These are phyloP conservation scores for Stentor roeselii DNA, from an alignment of 73 alveolate species.

Conservation along the genomic window DNA sequence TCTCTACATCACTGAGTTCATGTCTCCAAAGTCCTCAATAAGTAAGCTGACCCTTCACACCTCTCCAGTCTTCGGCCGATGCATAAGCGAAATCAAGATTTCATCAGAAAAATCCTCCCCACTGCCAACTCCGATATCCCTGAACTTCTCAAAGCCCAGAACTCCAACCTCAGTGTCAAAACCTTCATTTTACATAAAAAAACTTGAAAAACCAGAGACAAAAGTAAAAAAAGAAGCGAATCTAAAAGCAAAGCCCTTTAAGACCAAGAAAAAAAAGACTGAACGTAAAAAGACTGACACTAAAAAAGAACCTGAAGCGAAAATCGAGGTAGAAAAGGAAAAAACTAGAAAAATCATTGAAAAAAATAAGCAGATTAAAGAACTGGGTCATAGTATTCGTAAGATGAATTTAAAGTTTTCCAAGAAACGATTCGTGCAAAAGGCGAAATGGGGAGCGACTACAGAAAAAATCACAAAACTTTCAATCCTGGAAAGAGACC, in stretches of 20 bases:
- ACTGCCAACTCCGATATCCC: background rate
- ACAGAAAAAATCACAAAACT: too few species aligned
- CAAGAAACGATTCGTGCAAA: background rate
- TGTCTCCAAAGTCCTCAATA: background rate
- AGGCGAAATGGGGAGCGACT: background rate
- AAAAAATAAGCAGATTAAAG: too few species aligned
- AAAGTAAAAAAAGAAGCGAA: background rate
- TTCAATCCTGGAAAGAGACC: background rate
- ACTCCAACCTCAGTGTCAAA: background rate
- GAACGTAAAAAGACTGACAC: background rate
- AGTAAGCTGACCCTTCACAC: background rate
- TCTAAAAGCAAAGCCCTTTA: background rate
- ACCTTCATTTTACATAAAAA: background rate
- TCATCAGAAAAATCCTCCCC: constrained; percentile 3
- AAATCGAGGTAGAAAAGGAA: background rate
- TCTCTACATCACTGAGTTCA: background rate
- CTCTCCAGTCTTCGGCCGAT: background rate
- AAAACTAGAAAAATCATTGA: background rate
- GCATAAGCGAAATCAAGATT: background rate
- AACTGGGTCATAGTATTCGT: background rate
- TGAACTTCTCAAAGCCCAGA: background rate
- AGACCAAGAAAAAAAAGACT: background rate
- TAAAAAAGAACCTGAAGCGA: background rate
- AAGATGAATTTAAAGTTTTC: background rate
- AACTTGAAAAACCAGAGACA: background rate